Evolutionary conservation across 352 stramenopile species (phyloP).

Genomic region (Phytophthora multivora): DNA sequence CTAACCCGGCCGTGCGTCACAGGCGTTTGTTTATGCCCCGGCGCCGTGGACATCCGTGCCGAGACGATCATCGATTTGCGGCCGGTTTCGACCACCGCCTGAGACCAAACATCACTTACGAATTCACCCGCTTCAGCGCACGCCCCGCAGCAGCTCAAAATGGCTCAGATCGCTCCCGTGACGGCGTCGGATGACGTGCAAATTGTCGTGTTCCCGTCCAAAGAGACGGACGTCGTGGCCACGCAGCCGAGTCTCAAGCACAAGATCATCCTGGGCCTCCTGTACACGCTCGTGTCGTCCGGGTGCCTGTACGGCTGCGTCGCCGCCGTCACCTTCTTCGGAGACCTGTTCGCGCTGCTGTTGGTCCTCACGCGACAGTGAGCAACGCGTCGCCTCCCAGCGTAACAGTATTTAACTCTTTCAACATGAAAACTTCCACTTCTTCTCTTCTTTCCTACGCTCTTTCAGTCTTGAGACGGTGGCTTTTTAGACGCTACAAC

Average conservation of each 20-base stretch:
- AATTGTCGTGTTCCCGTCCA: constrained; percentile 18
- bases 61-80: constrained; percentile 9
- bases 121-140: constrained; percentile 2
- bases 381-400: background rate
- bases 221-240: constrained; percentile 7
- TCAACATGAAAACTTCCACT: background rate
- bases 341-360: constrained; percentile 19
- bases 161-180: constrained; percentile 17
- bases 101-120: constrained; percentile 6
- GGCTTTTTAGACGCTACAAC: too few relatives aligned
- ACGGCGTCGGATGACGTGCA: constrained; percentile 9
- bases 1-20: constrained; percentile 1
- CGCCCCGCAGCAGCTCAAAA: background rate
- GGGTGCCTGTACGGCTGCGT: constrained; percentile 7
- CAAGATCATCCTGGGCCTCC: constrained; percentile 3
- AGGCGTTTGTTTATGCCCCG: background rate
- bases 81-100: background rate
- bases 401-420: background rate
- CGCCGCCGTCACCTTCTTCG: constrained; percentile 11
- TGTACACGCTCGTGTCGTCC: constrained; percentile 13
- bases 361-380: constrained; percentile 9
- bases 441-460: too few relatives aligned
- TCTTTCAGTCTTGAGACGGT: background rate
- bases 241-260: background rate
- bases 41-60: constrained; percentile 8